phyloP scores from a whole-genome alignment of 169 alveolate genomes.

The Plasmodium coatneyi region DNA sequence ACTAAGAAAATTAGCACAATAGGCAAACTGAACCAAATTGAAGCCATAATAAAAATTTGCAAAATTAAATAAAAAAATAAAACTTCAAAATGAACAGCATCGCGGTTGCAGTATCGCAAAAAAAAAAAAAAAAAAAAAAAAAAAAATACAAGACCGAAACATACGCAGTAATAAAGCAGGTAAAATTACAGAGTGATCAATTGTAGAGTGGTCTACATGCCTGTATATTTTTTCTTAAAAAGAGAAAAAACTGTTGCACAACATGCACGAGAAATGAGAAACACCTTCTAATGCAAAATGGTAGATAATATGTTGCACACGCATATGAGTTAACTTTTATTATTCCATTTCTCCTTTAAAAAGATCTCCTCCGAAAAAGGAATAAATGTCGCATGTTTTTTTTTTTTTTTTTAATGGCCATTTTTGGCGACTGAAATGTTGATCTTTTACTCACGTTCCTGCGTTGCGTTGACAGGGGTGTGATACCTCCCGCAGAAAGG shows the following conservation, averaged over 20 bases:
- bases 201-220: not conserved
- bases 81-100: not conserved
- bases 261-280: not conserved
- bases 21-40: not conserved
- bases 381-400: not conserved
- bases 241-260: not conserved
- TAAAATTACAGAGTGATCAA: not conserved
- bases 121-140: not conserved
- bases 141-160: not conserved
- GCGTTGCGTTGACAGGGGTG: not conserved
- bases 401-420: not conserved
- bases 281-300: not conserved
- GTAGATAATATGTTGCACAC: not conserved
- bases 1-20: not conserved
- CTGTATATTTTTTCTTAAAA: not conserved
- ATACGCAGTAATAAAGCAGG: not conserved
- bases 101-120: not conserved
- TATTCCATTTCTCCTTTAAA: not conserved
- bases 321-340: not conserved
- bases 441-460: not conserved
- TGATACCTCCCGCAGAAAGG: not conserved
- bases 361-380: not conserved
- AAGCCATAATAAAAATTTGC: not conserved
- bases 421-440: not conserved
- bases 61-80: not conserved